Conservation (phyloP, 2,329 filamentous ascomycete species). For the Boeremia lycopersici region DNA sequence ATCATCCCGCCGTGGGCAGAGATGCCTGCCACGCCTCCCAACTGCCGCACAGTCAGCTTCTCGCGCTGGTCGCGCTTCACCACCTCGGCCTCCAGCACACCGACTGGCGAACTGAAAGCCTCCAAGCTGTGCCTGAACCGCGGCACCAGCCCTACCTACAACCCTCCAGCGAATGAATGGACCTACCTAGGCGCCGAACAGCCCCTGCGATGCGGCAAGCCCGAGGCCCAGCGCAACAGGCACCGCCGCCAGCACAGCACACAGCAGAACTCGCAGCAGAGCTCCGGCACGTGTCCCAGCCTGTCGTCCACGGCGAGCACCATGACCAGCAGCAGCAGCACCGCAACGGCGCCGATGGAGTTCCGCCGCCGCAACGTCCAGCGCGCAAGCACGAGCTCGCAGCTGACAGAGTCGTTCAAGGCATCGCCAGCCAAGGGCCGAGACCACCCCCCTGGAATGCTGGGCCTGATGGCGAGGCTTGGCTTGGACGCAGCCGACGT, state of each 20-base stretch:
- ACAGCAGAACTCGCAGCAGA: constrained; percentile 10
- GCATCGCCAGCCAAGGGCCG: constrained; percentile 7
- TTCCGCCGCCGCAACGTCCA: constrained; percentile 25
- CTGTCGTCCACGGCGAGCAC: constrained; percentile 12
- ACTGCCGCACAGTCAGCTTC: constrained; percentile 25
- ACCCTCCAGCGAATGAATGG: constrained; percentile 29
- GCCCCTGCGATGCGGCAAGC: constrained; percentile 7
- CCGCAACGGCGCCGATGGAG: constrained; percentile 13
- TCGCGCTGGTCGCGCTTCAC: constrained; percentile 31
- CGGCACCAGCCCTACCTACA: constrained; percentile 23
- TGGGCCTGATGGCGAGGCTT: constrained; percentile 8
- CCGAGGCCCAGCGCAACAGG: constrained; percentile 7
- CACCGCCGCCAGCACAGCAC: constrained; percentile 14
- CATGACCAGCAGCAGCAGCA: constrained; percentile 2
- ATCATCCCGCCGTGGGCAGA: constrained; percentile 18
- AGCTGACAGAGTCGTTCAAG: constrained; percentile 25
- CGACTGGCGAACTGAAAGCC: constrained; percentile 26
- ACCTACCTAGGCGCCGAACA: constrained; percentile 26
- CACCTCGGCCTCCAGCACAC: constrained; percentile 3
- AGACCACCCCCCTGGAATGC: constrained; percentile 8
- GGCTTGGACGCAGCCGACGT: constrained; percentile 16
- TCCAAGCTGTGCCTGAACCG: constrained; percentile 27
- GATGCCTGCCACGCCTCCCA: constrained; percentile 16
- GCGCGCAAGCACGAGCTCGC: constrained; percentile 24
- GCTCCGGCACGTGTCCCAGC: constrained; percentile 9